Percentiles rank a stretch among this genome's conserved stretches.
Conservation (phyloP, 495 filamentous ascomycete genomes). For the Achaetomiella virescens region DNA sequence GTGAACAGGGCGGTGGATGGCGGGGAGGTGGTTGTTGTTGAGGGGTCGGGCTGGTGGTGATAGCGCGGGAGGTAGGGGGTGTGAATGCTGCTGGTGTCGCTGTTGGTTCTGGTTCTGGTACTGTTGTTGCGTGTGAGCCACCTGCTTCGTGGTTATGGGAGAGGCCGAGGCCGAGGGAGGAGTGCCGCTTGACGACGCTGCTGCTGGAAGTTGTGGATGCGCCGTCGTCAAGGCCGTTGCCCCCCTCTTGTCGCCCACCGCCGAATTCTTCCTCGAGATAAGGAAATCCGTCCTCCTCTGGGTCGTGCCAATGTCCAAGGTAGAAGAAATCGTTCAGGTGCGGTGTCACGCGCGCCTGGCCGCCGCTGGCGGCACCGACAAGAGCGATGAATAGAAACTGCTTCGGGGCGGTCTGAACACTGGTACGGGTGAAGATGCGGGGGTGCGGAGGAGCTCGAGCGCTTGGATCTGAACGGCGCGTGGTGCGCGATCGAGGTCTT, state of each 20-base stretch:
- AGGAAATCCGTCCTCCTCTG: conserved; percentile 63
- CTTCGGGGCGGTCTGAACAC: conserved; percentile 65
- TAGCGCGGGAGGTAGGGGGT: neutral
- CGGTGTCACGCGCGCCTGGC: conserved; percentile 40
- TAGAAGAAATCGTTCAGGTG: conserved; percentile 78
- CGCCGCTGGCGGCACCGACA: conserved; percentile 42
- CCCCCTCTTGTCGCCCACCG: conserved; percentile 2
- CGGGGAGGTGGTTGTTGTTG: neutral
- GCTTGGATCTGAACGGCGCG: conserved; percentile 77
- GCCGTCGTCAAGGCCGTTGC: conserved; percentile 21
- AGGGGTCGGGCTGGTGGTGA: neutral
- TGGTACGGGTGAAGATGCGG: conserved; percentile 65
- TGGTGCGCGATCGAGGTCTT: conserved; percentile 65
- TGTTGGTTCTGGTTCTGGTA: conserved; percentile 2
- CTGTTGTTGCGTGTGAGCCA: conserved; percentile 4
- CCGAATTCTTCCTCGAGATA: conserved; percentile 54
- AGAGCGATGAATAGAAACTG: conserved; percentile 77
- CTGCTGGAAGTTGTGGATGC: conserved; percentile 25
- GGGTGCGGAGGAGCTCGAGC: conserved; percentile 75
- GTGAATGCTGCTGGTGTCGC: neutral
- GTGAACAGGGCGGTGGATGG: conserved; percentile 15
- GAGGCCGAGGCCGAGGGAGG: neutral
- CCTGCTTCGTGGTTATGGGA: neutral
- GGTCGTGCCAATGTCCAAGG: conserved; percentile 79
- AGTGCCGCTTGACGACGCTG: conserved; percentile 25